Conservation (phyloP, 371 early-diverging fungal genomes). For the Mucor circinelloides region DNA sequence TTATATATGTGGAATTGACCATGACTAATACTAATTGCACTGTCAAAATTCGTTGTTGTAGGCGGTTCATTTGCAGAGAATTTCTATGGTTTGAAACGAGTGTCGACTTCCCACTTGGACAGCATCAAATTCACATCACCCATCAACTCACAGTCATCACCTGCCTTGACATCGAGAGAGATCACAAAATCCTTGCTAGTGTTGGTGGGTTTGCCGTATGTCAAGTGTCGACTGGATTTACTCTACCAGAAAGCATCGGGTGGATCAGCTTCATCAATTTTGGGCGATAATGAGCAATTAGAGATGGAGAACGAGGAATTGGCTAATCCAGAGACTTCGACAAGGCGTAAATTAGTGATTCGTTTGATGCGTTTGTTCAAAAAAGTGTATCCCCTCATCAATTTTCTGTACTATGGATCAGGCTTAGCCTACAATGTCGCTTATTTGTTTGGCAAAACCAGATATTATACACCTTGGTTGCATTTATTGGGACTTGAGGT, state of each 20-base stretch:
- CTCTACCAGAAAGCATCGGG: constrained; percentile 70
- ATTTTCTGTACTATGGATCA: constrained; percentile 64
- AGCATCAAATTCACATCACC: constrained; percentile 23
- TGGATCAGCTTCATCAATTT: constrained; percentile 66
- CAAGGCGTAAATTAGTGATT: constrained; percentile 29
- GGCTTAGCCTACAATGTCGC: constrained; percentile 72
- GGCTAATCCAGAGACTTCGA: constrained; percentile 18
- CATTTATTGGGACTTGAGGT: constrained; percentile 74
- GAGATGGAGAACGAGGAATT: constrained; percentile 42
- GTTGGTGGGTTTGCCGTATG: constrained; percentile 75
- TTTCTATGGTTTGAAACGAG: constrained; percentile 89
- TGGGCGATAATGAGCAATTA: constrained; percentile 59
- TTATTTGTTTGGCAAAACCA: constrained; percentile 82
- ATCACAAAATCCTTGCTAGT: constrained; percentile 69
- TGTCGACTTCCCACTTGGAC: constrained; percentile 37
- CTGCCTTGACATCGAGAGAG: constrained; percentile 47
- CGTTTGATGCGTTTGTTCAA: constrained; percentile 55
- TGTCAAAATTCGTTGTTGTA: too few relatives aligned
- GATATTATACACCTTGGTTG: constrained; percentile 82
- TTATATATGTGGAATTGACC: background rate
- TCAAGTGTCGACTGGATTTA: constrained; percentile 77
- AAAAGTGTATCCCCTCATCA: constrained; percentile 68
- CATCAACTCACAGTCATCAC: constrained; percentile 23
- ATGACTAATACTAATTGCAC: constrained; percentile 7
- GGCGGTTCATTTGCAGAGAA: constrained; percentile 90